These are phyloP conservation scores for Coccomyxa subellipsoidea DNA, from an alignment of 163 green algal genomes.

Conservation along the genomic window DNA sequence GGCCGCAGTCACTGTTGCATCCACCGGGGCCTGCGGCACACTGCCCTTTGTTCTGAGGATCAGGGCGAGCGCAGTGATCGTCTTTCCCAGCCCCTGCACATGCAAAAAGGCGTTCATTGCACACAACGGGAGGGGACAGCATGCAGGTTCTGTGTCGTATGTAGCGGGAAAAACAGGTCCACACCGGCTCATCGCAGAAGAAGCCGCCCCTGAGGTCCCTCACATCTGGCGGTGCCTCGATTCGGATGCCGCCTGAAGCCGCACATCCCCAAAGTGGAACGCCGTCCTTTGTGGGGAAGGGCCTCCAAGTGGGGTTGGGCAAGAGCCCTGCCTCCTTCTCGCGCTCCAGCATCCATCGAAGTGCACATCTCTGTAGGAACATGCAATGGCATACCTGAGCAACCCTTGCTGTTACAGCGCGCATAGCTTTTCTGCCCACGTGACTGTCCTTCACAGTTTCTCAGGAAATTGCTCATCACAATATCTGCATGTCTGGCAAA, in stretches of 20 bases:
- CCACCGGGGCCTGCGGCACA: conserved; percentile 38
- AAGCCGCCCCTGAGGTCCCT: conserved; percentile 67
- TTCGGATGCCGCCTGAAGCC: conserved; percentile 30
- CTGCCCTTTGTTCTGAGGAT: conserved; percentile 70
- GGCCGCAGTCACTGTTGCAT: background rate
- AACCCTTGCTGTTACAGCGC: background rate
- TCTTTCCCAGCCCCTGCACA: conserved; percentile 89
- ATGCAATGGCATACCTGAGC: background rate
- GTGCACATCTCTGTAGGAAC: conserved; percentile 65
- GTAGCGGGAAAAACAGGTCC: too few species aligned
- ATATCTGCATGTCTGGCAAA: background rate
- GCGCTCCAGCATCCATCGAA: conserved; percentile 74
- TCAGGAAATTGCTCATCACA: too few species aligned
- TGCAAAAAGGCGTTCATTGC: too few species aligned
- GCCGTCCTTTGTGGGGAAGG: conserved; percentile 23
- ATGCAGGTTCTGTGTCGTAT: too few species aligned
- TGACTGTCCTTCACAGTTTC: too few species aligned
- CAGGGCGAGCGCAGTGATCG: conserved; percentile 79
- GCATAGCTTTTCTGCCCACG: too few species aligned
- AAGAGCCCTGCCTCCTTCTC: conserved; percentile 34
- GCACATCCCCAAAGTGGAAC: conserved; percentile 29
- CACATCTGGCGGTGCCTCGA: conserved; percentile 29
- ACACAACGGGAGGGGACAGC: too few species aligned
- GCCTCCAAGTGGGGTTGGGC: conserved; percentile 42
- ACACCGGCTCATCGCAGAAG: conserved; percentile 86